A percentile compares a stretch with the other conserved stretches of the same genome.
Conservation (phyloP, 306 rosid species). For the Lagenaria siceraria region DNA sequence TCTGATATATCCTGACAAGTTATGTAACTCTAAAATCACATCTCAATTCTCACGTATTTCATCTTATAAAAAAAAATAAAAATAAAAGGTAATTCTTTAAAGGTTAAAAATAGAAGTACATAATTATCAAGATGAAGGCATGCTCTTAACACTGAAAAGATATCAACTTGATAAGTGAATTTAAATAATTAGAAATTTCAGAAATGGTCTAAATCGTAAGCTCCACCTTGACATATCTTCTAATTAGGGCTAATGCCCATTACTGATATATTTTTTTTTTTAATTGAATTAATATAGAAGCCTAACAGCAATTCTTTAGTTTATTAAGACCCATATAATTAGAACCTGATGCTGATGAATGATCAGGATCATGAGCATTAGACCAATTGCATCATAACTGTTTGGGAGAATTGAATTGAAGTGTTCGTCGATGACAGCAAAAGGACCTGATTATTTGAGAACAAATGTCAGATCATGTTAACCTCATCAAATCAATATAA, state of each 20-base stretch:
- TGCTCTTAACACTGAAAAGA: neutral
- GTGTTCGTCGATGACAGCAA: conserved; percentile 81
- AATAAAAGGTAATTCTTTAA: neutral
- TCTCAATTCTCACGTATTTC: neutral
- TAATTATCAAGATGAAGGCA: neutral
- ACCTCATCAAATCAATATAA: neutral
- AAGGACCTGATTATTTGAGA: conserved; percentile 50
- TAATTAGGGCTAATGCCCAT: neutral
- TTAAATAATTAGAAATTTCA: neutral
- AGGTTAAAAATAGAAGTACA: neutral
- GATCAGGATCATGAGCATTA: conserved; percentile 87
- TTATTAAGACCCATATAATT: neutral
- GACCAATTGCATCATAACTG: conserved; percentile 84
- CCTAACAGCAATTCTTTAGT: neutral
- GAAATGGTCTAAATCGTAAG: neutral
- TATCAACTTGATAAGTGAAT: neutral
- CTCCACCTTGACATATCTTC: neutral
- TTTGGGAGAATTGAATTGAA: conserved; percentile 64
- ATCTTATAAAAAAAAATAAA: neutral
- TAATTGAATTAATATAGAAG: neutral
- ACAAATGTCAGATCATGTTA: neutral
- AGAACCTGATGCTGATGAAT: conserved; percentile 83
- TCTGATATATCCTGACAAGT: neutral
- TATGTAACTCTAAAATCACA: neutral
- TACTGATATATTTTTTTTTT: too few relatives aligned